Percentiles rank a stretch among this genome's conserved stretches.
These are phyloP conservation scores for Sordariomycetes sp. DNA, from an alignment of 2,329 filamentous ascomycete genomes.

Conservation along the genomic window DNA sequence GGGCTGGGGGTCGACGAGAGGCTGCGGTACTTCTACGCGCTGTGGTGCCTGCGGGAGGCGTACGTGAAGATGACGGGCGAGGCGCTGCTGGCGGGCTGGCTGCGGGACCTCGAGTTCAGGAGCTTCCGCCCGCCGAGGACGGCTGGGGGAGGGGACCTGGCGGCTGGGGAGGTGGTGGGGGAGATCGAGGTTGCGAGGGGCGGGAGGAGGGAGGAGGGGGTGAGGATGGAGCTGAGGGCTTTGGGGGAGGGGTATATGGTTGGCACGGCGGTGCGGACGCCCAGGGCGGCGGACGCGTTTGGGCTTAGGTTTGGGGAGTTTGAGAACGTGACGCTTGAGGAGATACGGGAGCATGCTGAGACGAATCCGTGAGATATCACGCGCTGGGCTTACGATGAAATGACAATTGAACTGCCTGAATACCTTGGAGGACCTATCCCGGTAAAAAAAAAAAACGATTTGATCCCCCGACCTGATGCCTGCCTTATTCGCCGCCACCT, in stretches of 20 bases:
- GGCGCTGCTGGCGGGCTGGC: constrained; percentile 63
- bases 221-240: constrained; percentile 22
- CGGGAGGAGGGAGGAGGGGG: constrained; percentile 17
- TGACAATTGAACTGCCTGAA: too few species aligned
- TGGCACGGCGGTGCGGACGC: constrained; percentile 37
- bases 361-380: neutral
- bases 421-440: too few species aligned
- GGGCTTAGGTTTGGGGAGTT: constrained; percentile 28
- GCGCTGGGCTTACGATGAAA: constrained; percentile 1
- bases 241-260: constrained; percentile 42
- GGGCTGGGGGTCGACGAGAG: constrained; percentile 20
- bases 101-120: constrained; percentile 58
- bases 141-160: constrained; percentile 7
- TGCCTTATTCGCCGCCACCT: too few species aligned
- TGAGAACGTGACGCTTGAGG: constrained; percentile 29
- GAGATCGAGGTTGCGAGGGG: constrained; percentile 19
- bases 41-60: constrained; percentile 71
- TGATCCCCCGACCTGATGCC: too few species aligned
- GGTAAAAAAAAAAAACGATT: too few species aligned
- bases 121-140: constrained; percentile 43
- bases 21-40: constrained; percentile 62
- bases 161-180: constrained; percentile 7
- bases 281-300: constrained; percentile 21
- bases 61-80: constrained; percentile 79
- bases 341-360: constrained; percentile 34